These are phyloP conservation scores for Casuarina equisetifolia DNA, from an alignment of 306 rosid species.

Conservation along the genomic window DNA sequence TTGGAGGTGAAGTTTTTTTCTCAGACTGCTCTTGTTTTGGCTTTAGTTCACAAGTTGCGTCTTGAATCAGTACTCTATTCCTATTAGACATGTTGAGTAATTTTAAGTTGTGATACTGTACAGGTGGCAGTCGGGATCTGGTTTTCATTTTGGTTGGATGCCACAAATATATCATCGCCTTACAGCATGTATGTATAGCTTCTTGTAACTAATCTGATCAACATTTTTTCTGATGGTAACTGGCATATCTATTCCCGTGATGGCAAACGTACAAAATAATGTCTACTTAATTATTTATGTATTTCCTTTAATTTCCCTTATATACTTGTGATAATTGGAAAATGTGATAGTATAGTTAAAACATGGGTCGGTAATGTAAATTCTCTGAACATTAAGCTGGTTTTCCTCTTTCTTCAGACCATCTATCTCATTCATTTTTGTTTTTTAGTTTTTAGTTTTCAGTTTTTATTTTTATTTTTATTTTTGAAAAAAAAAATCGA, in stretches of 20 bases:
- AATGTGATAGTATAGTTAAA: not conserved
- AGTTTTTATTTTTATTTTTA: too few species aligned
- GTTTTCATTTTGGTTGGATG: constrained; percentile 86
- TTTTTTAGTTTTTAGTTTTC: too few species aligned
- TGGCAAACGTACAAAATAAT: constrained; percentile 34
- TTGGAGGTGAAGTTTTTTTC: constrained; percentile 58
- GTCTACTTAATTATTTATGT: constrained; percentile 8
- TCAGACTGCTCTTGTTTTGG: constrained; percentile 14
- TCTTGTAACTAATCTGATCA: constrained; percentile 77
- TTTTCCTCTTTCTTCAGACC: not conserved
- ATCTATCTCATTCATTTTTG: not conserved
- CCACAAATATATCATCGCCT: constrained; percentile 75
- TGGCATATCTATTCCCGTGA: constrained; percentile 65
- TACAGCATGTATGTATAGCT: constrained; percentile 99
- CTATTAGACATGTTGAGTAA: constrained; percentile 9
- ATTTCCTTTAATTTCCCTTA: not conserved
- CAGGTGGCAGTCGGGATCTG: constrained; percentile 86
- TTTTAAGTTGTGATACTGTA: constrained; percentile 27
- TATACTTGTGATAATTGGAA: not conserved
- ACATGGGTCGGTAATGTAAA: not conserved
- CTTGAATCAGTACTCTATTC: constrained; percentile 1
- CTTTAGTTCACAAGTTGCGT: constrained; percentile 11
- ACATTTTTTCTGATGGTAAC: constrained; percentile 85
- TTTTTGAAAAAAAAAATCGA: not conserved
- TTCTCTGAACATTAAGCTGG: not conserved